phyloP scores from a whole-genome alignment of 2,329 filamentous ascomycete genomes.

The Venturia asperata region DNA sequence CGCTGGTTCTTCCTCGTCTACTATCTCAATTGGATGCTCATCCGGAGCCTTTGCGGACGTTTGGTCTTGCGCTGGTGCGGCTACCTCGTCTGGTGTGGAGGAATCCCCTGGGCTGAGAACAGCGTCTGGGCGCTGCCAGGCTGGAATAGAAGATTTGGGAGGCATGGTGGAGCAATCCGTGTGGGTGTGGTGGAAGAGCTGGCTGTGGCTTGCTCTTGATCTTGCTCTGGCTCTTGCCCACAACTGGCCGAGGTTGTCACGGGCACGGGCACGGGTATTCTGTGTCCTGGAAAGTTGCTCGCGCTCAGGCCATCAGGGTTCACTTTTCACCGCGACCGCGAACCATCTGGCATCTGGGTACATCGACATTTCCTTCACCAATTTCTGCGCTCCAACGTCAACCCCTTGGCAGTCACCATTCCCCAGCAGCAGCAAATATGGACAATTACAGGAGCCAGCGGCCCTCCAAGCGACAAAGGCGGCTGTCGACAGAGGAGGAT shows the following conservation, averaged over 20 bases:
- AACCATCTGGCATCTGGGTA: not conserved
- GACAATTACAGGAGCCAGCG: slow-evolving; percentile 21
- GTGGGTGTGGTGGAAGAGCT: not conserved
- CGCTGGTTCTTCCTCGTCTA: slow-evolving; percentile 11
- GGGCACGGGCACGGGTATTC: not conserved
- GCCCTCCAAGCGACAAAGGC: slow-evolving; percentile 35
- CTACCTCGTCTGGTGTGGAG: not conserved
- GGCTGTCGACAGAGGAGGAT: slow-evolving; percentile 36
- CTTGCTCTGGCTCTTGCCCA: not conserved
- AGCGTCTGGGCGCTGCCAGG: slow-evolving; percentile 30
- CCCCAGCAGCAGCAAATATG: not conserved
- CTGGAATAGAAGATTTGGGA: slow-evolving; percentile 25
- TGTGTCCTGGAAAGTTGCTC: not conserved
- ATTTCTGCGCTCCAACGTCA: not conserved
- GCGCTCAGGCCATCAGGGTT: not conserved
- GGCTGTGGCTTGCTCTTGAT: not conserved
- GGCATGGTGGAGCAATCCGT: not conserved
- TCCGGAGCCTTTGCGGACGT: slow-evolving; percentile 3
- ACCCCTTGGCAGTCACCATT: not conserved
- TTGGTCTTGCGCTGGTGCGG: slow-evolving; percentile 9
- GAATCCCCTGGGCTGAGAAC: slow-evolving; percentile 13
- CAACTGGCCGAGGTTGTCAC: not conserved
- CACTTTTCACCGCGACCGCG: not conserved
- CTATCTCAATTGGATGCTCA: slow-evolving; percentile 12
- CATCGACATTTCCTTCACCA: not conserved